Percentiles rank a stretch among this genome's conserved stretches.
Conservation (phyloP, 805 yeast genomes). For the Spathaspora girioi region DNA sequence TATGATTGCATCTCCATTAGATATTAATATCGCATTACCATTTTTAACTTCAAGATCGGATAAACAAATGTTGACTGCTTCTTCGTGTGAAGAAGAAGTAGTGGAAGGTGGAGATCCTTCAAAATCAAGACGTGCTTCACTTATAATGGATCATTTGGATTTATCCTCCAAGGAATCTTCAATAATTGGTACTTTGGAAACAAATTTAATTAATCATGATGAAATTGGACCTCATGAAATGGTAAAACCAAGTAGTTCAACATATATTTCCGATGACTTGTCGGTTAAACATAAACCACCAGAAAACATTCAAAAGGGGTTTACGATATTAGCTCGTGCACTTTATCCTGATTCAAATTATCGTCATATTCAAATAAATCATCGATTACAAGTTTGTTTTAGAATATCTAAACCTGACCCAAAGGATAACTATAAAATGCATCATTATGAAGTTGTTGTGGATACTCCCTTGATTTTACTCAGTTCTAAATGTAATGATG, state of each 20-base stretch:
- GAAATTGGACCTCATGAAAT: constrained; percentile 10
- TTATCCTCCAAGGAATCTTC: constrained; percentile 14
- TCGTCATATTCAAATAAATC: constrained; percentile 59
- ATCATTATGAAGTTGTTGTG: constrained; percentile 76
- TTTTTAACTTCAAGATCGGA: constrained; percentile 37
- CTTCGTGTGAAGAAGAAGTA: constrained; percentile 12
- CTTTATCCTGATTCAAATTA: constrained; percentile 64
- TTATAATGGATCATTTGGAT: constrained; percentile 9
- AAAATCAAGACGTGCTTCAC: constrained; percentile 26
- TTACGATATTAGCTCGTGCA: constrained; percentile 31
- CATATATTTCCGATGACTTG: constrained; percentile 26
- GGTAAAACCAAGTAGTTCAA: constrained; percentile 27
- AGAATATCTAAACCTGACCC: constrained; percentile 64
- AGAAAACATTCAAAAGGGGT: constrained; percentile 33
- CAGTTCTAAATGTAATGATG: constrained; percentile 40
- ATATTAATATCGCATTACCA: constrained; percentile 41
- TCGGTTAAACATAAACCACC: constrained; percentile 7
- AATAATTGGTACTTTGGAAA: constrained; percentile 36
- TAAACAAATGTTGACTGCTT: constrained; percentile 21
- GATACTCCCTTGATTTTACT: constrained; percentile 65
- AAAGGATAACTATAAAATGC: constrained; percentile 42
- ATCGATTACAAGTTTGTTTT: constrained; percentile 66
- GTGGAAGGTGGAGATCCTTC: neutral
- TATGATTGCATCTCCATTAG: constrained; percentile 41
- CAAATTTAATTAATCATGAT: constrained; percentile 30